Evolutionary conservation across 257 asterid genomes (phyloP), one percentile per base, ranked within the genome.

Genomic region (Solanum neorickii): DNA sequence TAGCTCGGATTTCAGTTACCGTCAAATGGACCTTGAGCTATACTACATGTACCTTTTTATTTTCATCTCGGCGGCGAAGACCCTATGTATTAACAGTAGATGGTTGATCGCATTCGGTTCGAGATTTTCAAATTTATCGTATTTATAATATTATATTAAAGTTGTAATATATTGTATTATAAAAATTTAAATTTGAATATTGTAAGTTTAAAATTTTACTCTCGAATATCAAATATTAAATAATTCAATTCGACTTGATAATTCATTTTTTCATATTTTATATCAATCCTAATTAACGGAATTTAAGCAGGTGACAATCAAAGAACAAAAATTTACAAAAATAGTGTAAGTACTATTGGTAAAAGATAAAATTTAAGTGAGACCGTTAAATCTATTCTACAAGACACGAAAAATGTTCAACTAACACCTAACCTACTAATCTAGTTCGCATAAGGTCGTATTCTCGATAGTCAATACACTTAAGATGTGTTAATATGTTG

Each of bases 221-320:
- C 65, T 18, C n/a, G 65, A 18, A 56, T 56, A 18, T 56, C n/a
- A 56, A 56, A 18, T 18, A 56, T 5, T 7, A 18, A 18, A 56
- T 6, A 56, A 18, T 0, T 56, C 1, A 0, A 56, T 20, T 56
- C 1, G 0, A 10, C 20, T 52, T 2, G 1, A 1, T 56, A 18
- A 18, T 56, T 56, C 0, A 56, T 7, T 56, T 20, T 18, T 56
- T 20, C 0, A 0, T 18, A 18, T 56, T 7, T 56, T 7, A 18
- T 18, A 20, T 4, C n/a, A 20, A 0, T 56, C 65, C 11, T 56
- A 56, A 56, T 56, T 56, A 18, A 56, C 5, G n/a, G 1, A 56
- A 12, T 18, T 56, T 10, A 0, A 18, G 7, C 7, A 56, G n/a
- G 2, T 56, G n/a, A 56, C n/a, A 18, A 56, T 56, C 5, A 0